Evolutionary conservation across 1,139 yeast species (phyloP), one percentile per base, ranked within the genome.

Genomic region (Lodderomyces beijingensis): DNA sequence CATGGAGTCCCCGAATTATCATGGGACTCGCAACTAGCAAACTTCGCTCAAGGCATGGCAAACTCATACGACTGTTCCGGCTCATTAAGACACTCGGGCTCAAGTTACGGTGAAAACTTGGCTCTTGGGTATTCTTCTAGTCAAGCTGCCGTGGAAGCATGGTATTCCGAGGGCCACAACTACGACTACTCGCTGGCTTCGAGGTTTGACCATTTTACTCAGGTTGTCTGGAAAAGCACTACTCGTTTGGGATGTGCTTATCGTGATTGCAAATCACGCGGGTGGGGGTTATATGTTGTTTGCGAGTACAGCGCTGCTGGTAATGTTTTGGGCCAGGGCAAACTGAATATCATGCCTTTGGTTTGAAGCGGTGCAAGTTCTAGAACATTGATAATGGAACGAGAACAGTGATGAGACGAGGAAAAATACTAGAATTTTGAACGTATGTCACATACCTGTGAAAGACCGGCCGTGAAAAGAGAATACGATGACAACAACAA

Each of bases 101-200:
- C 89, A 36, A 63, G 69, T 34, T 82, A 77, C 62, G 96, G 96
- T 52, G 96, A 88, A 62, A 88, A 87, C 71, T 70, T 88, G 53
- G 95, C 93, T 30, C 62, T 74, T 34, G 96, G 96, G 38, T 73
- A 67, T 58, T 42, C 68, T 27, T 57, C 67, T 22, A 64, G 57
- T 14, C 60, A 70, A 10, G 78, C 71, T 27, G 83, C 86, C 28
- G 77, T 84, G 37, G 70, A 74, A 28, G 95, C 89, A 36, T 87
- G 96, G 96, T 87, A 85, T 68, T 60, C 69, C 43, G 95, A 86
- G 64, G 79, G 79, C 44, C 38, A 49, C 4, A 43, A 57, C 34
- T 86, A 84, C 66, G 65, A 77, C 61, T 82, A 63, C 60, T 40
- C 50, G 14, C 26, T 52, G 5, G 57, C 62, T 16, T 44, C 49